Percentiles rank a stretch among this genome's conserved stretches.
phyloP scores from a whole-genome alignment of 2,329 filamentous ascomycete genomes.

The Fusarium setosum region DNA sequence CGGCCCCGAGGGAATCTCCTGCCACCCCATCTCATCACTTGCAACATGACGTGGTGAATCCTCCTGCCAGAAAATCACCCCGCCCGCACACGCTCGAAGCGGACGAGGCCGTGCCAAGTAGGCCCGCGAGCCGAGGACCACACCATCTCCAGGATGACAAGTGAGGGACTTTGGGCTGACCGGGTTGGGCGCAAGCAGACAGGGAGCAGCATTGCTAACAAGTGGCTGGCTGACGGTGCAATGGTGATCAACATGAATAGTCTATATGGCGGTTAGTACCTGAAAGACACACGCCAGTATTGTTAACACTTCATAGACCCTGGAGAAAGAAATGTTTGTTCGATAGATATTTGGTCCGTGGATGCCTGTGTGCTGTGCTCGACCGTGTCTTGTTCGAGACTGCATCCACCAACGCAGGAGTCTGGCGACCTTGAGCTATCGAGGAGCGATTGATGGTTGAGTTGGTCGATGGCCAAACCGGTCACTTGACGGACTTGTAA shows the following conservation, averaged over 20 bases:
- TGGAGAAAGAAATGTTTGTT: not conserved
- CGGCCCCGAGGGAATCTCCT: conserved; percentile 3
- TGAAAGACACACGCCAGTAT: conserved; percentile 26
- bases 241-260: not conserved
- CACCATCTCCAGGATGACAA: conserved; percentile 34
- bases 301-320: conserved; percentile 22
- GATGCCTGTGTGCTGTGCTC: too few species aligned
- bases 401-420: not conserved
- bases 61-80: not conserved
- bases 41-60: conserved; percentile 16
- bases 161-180: conserved; percentile 1
- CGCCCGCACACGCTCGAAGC: conserved; percentile 27
- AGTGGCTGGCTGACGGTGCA: not conserved
- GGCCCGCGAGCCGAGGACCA: conserved; percentile 2
- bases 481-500: not conserved
- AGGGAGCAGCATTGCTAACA: not conserved
- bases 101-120: conserved; percentile 19
- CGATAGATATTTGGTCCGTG: conserved; percentile 24
- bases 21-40: conserved; percentile 22
- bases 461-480: not conserved
- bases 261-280: conserved; percentile 15
- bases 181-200: not conserved
- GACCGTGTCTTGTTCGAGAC: not conserved
- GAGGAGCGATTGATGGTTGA: not conserved
- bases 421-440: not conserved